phyloP scores from a whole-genome alignment of 140 eudicot species.

The Erigeron philadelphicus region DNA sequence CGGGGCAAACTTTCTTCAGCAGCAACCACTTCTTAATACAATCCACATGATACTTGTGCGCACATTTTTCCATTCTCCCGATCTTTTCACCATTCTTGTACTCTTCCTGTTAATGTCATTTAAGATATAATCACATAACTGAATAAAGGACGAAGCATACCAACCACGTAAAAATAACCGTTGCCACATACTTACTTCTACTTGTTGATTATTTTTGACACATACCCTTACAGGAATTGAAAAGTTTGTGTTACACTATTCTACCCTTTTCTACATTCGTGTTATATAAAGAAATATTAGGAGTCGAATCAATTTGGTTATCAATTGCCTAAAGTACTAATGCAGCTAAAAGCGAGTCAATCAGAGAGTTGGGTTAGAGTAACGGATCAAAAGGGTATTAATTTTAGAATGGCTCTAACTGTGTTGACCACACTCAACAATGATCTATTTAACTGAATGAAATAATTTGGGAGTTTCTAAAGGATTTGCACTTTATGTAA shows the following conservation, averaged over 20 bases:
- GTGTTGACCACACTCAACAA: not conserved
- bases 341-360: too few species aligned
- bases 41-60: slow-evolving; percentile 35
- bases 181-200: not conserved
- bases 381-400: too few species aligned
- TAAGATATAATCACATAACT: not conserved
- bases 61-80: slow-evolving; percentile 33
- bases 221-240: not conserved
- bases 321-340: too few species aligned
- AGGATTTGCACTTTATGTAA: not conserved
- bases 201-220: not conserved
- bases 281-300: not conserved
- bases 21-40: slow-evolving; percentile 43
- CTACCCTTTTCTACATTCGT: not conserved
- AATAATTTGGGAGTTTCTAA: not conserved
- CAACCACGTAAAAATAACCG: not conserved
- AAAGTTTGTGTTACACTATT: not conserved
- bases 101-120: slow-evolving; percentile 30
- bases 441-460: not conserved
- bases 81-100: slow-evolving; percentile 26
- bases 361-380: too few species aligned
- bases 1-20: slow-evolving; percentile 46
- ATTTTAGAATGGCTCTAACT: not conserved
- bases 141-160: not conserved
- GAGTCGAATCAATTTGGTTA: not conserved